These are phyloP conservation scores for Citrus australasica DNA, from an alignment of 345 rosid species.

Conservation along the genomic window DNA sequence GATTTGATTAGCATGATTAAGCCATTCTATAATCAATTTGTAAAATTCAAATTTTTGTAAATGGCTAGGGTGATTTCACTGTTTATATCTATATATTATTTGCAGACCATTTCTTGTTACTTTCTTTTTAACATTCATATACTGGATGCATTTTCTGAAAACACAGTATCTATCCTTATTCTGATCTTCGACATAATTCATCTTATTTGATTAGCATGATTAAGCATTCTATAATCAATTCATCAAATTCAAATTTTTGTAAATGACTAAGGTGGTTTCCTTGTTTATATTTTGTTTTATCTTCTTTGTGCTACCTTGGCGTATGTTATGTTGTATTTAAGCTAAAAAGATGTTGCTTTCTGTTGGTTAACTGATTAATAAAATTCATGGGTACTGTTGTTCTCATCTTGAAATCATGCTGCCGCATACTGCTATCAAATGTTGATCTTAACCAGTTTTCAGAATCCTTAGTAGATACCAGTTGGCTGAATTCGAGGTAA, in stretches of 20 bases:
- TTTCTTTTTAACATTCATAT: not conserved
- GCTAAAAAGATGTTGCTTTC: not conserved
- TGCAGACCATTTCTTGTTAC: not conserved
- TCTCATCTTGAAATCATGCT: not conserved
- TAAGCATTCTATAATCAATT: not conserved
- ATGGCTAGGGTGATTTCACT: not conserved
- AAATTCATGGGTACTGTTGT: not conserved
- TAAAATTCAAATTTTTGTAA: not conserved
- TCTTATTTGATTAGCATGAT: not conserved
- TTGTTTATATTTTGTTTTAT: not conserved
- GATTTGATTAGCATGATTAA: not conserved
- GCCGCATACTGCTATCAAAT: not conserved
- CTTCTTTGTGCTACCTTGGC: not conserved
- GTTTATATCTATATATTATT: not conserved
- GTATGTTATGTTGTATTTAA: not conserved
- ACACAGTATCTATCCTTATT: not conserved
- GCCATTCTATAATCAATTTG: not conserved
- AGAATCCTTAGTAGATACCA: slow-evolving; percentile 88
- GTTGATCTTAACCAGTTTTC: slow-evolving; percentile 48
- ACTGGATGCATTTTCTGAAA: not conserved
- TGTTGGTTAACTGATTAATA: not conserved
- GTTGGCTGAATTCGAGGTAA: slow-evolving; percentile 93
- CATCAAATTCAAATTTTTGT: not conserved
- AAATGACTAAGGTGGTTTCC: not conserved
- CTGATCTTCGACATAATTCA: not conserved